Evolutionary conservation across 2,329 filamentous ascomycete species (phyloP), one percentile per base, ranked within the genome.

Genomic region (Setomelanomma holmii): DNA sequence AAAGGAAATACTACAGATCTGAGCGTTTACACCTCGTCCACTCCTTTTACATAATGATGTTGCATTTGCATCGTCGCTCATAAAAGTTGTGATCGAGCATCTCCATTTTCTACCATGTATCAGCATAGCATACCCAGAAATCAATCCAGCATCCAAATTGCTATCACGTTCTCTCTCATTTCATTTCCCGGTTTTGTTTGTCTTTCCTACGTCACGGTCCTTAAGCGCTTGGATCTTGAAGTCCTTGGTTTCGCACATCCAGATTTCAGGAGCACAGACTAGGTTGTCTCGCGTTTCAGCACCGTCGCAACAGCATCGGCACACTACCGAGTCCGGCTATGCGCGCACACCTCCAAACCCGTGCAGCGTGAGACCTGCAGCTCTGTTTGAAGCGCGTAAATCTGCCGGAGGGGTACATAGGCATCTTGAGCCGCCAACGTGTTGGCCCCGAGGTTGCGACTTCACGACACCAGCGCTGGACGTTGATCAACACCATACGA

Each of bases 271-370:
- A 43, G 49, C 30, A 34, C 10, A 8, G n/a, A 27, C 5, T 30
- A 30, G 16, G 45, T 20, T 46, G 51, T 33, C 14, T 51, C 27
- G 33, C 40, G 66, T 69, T 69, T 69, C 69, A 72, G 55, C 35
- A 53, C 45, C 45, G 69, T 72, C 67, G 62, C 68, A 71, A 49
- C 59, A 38, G 21, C 53, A 53, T 50, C 51, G 56, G 47, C 57
- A 42, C 52, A 55, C 45, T 50, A 41, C 64, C 60, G 49, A 60
- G 44, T n/a, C 19, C 52, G 63, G 39, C 49, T 57, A 47, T 49
- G 49, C 40, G 34, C 42, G 48, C 46, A 41, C 36, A 47, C 23
- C 45, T 40, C 30, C 54, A 53, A 65, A 64, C 60, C 12, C 19
- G 49, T 53, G 39, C 36, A 35, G 57, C 63, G 39, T 52, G 56